Percentiles rank a stretch among this genome's conserved stretches.
These are phyloP conservation scores for Metarhizium guizhouense DNA, from an alignment of 2,329 filamentous ascomycete species.

Conservation along the genomic window DNA sequence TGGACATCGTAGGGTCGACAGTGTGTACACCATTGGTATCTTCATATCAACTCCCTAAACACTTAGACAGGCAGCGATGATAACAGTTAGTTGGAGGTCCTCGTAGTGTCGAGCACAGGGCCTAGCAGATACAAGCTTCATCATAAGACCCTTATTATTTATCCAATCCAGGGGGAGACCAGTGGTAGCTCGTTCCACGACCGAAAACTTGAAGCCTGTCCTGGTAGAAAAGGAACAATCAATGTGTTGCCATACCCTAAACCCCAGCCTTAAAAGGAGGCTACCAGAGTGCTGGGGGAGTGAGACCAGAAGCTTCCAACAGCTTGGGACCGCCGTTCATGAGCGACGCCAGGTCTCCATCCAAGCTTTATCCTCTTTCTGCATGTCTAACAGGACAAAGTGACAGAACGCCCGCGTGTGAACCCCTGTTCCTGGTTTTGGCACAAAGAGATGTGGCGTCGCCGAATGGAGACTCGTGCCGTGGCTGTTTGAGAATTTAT, in stretches of 20 bases:
- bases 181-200: not conserved
- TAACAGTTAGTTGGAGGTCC: too few species aligned
- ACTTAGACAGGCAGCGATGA: too few species aligned
- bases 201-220: not conserved
- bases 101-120: too few species aligned
- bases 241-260: not conserved
- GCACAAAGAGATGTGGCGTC: slow-evolving; percentile 9
- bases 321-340: not conserved
- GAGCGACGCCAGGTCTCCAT: not conserved
- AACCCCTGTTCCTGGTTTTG: slow-evolving; percentile 2
- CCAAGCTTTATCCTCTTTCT: too few species aligned
- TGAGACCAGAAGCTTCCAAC: not conserved
- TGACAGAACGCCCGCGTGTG: not conserved
- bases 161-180: not conserved
- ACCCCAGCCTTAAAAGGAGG: not conserved
- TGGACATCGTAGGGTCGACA: too few species aligned
- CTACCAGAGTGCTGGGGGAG: not conserved
- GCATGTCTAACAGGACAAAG: not conserved
- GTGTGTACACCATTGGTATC: too few species aligned
- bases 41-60: too few species aligned
- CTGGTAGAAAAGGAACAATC: not conserved
- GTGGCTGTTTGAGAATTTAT: not conserved
- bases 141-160: not conserved
- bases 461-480: slow-evolving; percentile 8
- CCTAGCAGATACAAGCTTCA: not conserved